These are phyloP conservation scores for Salix exigua DNA, from an alignment of 345 rosid species.

Conservation along the genomic window DNA sequence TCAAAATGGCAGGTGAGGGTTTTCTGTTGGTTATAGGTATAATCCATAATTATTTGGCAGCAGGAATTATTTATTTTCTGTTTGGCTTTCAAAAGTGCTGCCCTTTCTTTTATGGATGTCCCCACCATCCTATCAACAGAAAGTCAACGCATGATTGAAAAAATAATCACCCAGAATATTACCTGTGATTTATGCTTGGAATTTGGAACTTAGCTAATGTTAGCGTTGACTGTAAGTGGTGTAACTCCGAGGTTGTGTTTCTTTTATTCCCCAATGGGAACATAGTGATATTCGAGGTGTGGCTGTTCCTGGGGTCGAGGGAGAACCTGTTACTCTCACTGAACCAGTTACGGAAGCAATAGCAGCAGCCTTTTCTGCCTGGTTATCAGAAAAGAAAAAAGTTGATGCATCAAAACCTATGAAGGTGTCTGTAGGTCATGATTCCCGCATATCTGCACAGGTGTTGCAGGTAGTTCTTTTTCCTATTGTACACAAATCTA, in stretches of 20 bases:
- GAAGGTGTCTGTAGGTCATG: slow-evolving; percentile 84
- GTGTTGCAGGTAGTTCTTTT: slow-evolving; percentile 46
- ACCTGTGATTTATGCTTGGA: not conserved
- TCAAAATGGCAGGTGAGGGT: slow-evolving; percentile 87
- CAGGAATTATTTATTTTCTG: not conserved
- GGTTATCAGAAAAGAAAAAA: slow-evolving; percentile 76
- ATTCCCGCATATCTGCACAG: slow-evolving; percentile 91
- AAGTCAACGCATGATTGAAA: not conserved
- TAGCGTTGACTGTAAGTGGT: not conserved
- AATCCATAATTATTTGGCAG: not conserved
- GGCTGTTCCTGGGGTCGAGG: slow-evolving; percentile 88
- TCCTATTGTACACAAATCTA: not conserved
- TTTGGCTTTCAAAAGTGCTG: not conserved
- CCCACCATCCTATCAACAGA: not conserved
- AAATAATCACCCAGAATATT: too few species aligned
- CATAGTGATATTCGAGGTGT: slow-evolving; percentile 91
- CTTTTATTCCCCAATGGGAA: slow-evolving; percentile 9
- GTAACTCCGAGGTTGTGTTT: not conserved
- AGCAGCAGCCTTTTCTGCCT: slow-evolving; percentile 86
- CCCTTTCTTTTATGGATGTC: not conserved
- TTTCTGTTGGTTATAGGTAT: not conserved
- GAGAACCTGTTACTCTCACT: slow-evolving; percentile 78
- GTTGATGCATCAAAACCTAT: slow-evolving; percentile 33
- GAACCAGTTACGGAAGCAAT: slow-evolving; percentile 88
- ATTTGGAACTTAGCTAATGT: not conserved